Evolutionary conservation across 257 asterid species (phyloP).

Genomic region (Scutellaria baicalensis): DNA sequence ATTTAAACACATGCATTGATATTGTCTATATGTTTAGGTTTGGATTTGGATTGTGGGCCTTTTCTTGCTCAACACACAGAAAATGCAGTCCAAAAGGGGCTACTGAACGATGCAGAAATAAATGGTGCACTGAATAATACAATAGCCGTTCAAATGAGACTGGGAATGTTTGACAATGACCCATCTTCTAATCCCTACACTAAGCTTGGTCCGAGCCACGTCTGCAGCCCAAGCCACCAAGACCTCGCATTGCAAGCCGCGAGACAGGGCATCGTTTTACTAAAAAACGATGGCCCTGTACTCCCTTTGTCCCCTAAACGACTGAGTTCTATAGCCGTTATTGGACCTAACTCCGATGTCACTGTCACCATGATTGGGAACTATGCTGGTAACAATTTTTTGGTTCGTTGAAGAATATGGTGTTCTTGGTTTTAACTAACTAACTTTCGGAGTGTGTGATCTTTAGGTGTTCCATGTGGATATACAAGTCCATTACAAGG

Average conservation of each 20-base stretch:
- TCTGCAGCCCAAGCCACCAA: slow-evolving; percentile 50
- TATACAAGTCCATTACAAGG: slow-evolving; percentile 69
- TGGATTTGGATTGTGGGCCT: slow-evolving; percentile 79
- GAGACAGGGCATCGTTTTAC: slow-evolving; percentile 62
- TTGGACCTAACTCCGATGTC: slow-evolving; percentile 69
- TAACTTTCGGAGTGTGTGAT: no score
- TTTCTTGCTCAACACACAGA: slow-evolving; percentile 48
- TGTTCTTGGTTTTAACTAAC: not conserved
- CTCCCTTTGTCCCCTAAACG: slow-evolving; percentile 51
- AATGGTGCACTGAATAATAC: slow-evolving; percentile 45
- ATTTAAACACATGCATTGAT: no score
- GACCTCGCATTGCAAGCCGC: slow-evolving; percentile 75
- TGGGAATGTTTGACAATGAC: slow-evolving; percentile 80
- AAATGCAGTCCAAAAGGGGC: slow-evolving; percentile 42
- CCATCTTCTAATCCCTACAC: slow-evolving; percentile 39
- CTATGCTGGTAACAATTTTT: slow-evolving; percentile 47
- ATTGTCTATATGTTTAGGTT: slow-evolving; percentile 23
- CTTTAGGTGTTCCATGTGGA: slow-evolving; percentile 58
- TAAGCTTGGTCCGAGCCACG: slow-evolving; percentile 51
- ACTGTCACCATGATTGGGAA: slow-evolving; percentile 69
- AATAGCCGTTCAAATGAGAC: slow-evolving; percentile 63
- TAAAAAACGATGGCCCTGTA: slow-evolving; percentile 41
- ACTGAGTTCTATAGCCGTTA: slow-evolving; percentile 40
- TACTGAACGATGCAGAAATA: slow-evolving; percentile 38
- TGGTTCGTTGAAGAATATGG: not conserved